Percentiles rank a stretch among this genome's conserved stretches.
phyloP scores from a whole-genome alignment of 2,329 filamentous ascomycete genomes.

The Ceratocystis colombiana region DNA sequence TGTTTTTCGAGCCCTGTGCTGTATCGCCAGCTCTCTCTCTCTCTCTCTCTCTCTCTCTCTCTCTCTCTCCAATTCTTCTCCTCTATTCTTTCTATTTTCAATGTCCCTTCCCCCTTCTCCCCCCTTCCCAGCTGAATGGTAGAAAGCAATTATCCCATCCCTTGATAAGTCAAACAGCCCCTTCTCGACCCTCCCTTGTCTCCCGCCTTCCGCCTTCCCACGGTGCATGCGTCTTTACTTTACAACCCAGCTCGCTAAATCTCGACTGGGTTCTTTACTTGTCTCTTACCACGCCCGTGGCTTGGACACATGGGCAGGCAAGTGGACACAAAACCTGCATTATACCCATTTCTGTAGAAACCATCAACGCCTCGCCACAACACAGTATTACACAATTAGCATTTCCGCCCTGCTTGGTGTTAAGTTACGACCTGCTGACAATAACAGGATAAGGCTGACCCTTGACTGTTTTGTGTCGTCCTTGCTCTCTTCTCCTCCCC shows the following conservation, averaged over 20 bases:
- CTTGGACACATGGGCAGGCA: background rate
- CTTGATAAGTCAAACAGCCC: background rate
- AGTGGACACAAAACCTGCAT: background rate
- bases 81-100: background rate
- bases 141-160: background rate
- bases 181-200: background rate
- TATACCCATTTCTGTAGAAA: slow-evolving; percentile 3
- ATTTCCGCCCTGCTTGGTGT: too few species aligned
- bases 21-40: background rate
- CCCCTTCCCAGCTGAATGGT: slow-evolving; percentile 10
- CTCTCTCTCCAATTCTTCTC: background rate
- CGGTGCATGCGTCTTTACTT: slow-evolving; percentile 1
- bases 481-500: too few species aligned
- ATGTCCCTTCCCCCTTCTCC: background rate
- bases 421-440: too few species aligned
- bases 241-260: slow-evolving; percentile 1
- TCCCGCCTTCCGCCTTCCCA: slow-evolving; percentile 3
- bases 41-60: background rate
- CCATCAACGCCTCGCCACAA: background rate
- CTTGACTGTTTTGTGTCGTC: too few species aligned
- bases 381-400: too few species aligned
- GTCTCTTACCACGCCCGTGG: slow-evolving; percentile 14
- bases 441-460: too few species aligned
- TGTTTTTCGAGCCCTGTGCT: too few species aligned
- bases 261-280: background rate